A percentile compares a stretch with the other conserved stretches of the same genome.
Conservation (phyloP, 768 basidiomycete genomes). For the Lactifluus hygrophoroides region DNA sequence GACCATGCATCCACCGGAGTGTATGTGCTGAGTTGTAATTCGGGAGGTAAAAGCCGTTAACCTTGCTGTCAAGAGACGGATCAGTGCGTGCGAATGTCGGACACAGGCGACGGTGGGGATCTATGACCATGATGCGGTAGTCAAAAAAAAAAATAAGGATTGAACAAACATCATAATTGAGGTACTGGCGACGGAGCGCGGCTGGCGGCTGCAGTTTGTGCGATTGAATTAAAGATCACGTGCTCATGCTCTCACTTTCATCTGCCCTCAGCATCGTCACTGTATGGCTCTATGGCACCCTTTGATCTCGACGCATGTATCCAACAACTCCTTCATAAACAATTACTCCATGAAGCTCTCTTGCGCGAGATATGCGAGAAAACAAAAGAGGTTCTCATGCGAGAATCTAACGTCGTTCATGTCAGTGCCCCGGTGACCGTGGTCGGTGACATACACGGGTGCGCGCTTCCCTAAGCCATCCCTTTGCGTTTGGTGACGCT, state of each 20-base stretch:
- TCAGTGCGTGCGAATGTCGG: constrained; percentile 14
- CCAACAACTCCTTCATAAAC: constrained; percentile 80
- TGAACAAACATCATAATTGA: too few relatives aligned
- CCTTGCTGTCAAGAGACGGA: neutral
- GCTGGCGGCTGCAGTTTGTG: too few relatives aligned
- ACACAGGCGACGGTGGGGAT: neutral
- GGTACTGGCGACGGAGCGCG: too few relatives aligned
- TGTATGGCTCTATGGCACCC: constrained; percentile 34
- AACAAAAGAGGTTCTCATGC: constrained; percentile 98
- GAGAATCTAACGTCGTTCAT: constrained; percentile 97
- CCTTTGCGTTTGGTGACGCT: constrained; percentile 29
- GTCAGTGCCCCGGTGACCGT: constrained; percentile 96
- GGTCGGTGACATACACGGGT: constrained; percentile 99
- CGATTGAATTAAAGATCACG: too few relatives aligned
- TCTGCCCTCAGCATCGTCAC: constrained; percentile 4
- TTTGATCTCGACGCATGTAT: constrained; percentile 99
- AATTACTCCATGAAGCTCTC: constrained; percentile 89
- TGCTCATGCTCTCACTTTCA: neutral
- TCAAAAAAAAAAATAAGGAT: neutral
- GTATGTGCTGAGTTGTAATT: constrained; percentile 4
- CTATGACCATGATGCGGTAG: too few relatives aligned
- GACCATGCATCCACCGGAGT: too few relatives aligned
- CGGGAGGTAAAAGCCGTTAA: neutral
- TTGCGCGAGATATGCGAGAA: constrained; percentile 99
- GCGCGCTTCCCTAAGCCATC: constrained; percentile 29